Evolutionary conservation across 2,329 filamentous ascomycete species (phyloP), one percentile per base, ranked within the genome.

Genomic region (Grosmannia huntii): DNA sequence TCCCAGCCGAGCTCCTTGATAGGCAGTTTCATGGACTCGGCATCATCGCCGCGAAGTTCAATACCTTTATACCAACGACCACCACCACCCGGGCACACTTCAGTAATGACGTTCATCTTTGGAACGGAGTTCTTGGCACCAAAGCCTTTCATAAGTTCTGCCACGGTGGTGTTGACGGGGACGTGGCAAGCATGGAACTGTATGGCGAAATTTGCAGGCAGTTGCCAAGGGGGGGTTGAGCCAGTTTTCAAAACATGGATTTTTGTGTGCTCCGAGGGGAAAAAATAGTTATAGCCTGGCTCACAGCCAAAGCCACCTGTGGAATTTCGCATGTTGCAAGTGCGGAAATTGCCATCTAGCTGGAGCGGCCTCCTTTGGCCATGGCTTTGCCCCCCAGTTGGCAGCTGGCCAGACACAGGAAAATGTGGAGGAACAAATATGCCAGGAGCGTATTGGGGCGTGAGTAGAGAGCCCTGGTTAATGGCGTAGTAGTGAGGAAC

Each of bases 251-350:
- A 75, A 3, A 85, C 72, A 63, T 84, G 80, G 7, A 84, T 71
- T 62, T 81, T 83, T 33, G 79, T 81, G 66, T 84, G 79, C 61
- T 79, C 73, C 0, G 70, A 64, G 0, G 80, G 76, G 68, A 84
- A 85, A 65, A 84, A 77, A 68, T 83, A 82, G 69, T 82, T 81
- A 71, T 83, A 85, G 2, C 81, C 83, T 0, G 79, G 80, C 64
- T 84, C 82, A 60, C 78, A 78, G 48, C 81, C 80, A 1, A 77
- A 72, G 25, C 80, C 80, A 51, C 82, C 79, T 0, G 78, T 79
- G 0, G 76, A 74, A 68, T 84, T 83, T 53, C 73, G 74, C 69
- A 85, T 71, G 62, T 81, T 77, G 31, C 76, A 72, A 0, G 79
- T 78, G 0, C 80, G 78, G 60, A 79, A 75, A 2, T 71, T 67